Conservation (phyloP, 2,329 filamentous ascomycete genomes). For the Stachybotrys chartarum region DNA sequence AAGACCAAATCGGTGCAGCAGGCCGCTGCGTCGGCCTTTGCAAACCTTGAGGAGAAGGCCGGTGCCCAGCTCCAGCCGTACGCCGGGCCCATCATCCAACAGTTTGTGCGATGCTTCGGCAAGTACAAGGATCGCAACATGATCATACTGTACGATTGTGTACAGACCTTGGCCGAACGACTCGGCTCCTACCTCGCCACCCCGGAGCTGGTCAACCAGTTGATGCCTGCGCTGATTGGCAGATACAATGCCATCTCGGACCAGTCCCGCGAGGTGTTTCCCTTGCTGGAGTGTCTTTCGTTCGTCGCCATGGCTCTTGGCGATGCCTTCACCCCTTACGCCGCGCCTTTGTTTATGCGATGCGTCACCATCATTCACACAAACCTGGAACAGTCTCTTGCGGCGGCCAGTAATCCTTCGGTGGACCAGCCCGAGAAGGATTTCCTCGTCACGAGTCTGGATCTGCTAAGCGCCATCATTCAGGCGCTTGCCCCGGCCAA, state of each 20-base stretch:
- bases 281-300: conserved; percentile 89
- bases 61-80: conserved; percentile 76
- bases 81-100: conserved; percentile 80
- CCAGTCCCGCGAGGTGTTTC: conserved; percentile 88
- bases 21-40: conserved; percentile 91
- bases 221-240: conserved; percentile 89
- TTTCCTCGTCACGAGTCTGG: conserved; percentile 90
- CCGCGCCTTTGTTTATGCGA: conserved; percentile 75
- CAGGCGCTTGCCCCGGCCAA: conserved; percentile 74
- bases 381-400: conserved; percentile 76
- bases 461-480: conserved; percentile 86
- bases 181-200: conserved; percentile 76
- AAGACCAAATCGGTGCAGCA: conserved; percentile 97
- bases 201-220: conserved; percentile 69
- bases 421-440: conserved; percentile 88
- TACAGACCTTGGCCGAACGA: conserved; percentile 91
- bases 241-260: conserved; percentile 84
- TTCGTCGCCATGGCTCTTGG: conserved; percentile 87
- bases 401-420: conserved; percentile 58
- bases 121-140: conserved; percentile 99
- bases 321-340: conserved; percentile 75
- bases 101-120: conserved; percentile 86
- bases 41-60: conserved; percentile 90
- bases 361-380: conserved; percentile 88
- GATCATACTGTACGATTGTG: conserved; percentile 97